phyloP scores from a whole-genome alignment of 495 filamentous ascomycete species.

The Pyronema omphalodes region DNA sequence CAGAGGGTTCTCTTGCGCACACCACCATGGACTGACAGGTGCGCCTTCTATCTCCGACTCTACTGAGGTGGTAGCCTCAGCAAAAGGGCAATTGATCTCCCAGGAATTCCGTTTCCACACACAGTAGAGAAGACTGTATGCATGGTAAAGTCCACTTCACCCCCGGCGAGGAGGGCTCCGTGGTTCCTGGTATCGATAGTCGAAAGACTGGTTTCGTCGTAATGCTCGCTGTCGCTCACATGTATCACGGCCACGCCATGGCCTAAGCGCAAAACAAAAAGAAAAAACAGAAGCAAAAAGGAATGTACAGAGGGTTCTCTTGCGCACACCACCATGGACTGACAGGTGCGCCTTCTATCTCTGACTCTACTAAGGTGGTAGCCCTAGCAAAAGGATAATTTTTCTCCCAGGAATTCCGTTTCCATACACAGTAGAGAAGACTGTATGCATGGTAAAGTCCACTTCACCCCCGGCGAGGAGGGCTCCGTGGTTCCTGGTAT shows the following conservation, averaged over 20 bases:
- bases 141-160: conserved; percentile 4
- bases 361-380: conserved; percentile 1
- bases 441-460: conserved; percentile 7
- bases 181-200: neutral
- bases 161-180: conserved; percentile 5
- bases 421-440: conserved; percentile 6
- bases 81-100: conserved; percentile 11
- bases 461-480: conserved; percentile 4
- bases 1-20: conserved; percentile 24
- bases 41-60: conserved; percentile 26
- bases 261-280: conserved; percentile 2
- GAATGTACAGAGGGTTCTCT: neutral
- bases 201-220: neutral
- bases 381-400: conserved; percentile 5
- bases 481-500: conserved; percentile 2
- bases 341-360: conserved; percentile 26
- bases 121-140: conserved; percentile 7
- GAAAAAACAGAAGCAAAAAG: neutral
- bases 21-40: conserved; percentile 12
- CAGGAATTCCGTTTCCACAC: conserved; percentile 22
- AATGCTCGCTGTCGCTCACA: neutral
- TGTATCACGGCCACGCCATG: neutral
- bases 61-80: conserved; percentile 2
- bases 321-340: too few species aligned
- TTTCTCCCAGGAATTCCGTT: conserved; percentile 24